Conservation (phyloP, 2,329 filamentous ascomycete genomes). For the Bipolaris gigantea region DNA sequence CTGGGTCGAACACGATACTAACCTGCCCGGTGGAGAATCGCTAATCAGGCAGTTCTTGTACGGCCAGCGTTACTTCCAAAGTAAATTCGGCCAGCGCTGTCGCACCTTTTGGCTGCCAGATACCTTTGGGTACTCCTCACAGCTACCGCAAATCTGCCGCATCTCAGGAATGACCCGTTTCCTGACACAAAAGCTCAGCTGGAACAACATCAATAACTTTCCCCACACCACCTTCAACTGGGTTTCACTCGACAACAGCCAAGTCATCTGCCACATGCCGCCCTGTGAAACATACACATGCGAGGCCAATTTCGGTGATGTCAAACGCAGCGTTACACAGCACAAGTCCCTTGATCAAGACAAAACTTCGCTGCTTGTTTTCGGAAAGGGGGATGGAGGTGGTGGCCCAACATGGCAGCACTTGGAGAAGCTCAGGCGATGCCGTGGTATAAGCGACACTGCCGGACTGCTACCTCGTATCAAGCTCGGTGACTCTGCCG, state of each 20-base stretch:
- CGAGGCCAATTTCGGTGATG: conserved; percentile 90
- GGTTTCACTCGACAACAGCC: conserved; percentile 92
- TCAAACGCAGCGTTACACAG: conserved; percentile 83
- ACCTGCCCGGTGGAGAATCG: conserved; percentile 93
- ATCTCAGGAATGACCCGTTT: conserved; percentile 95
- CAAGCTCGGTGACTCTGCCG: conserved; percentile 85
- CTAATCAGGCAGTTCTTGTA: conserved; percentile 93
- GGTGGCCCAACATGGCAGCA: conserved; percentile 94
- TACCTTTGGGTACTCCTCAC: conserved; percentile 95
- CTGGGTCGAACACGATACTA: conserved; percentile 99
- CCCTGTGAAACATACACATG: conserved; percentile 95
- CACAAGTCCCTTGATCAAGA: conserved; percentile 98
- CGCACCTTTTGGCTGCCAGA: conserved; percentile 97
- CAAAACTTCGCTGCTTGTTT: conserved; percentile 84
- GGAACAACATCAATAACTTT: conserved; percentile 99
- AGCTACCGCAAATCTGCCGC: conserved; percentile 90
- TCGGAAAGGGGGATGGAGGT: conserved; percentile 94
- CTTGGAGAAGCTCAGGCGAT: conserved; percentile 89
- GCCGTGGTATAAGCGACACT: conserved; percentile 87
- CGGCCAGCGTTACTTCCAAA: conserved; percentile 92
- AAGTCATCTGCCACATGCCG: conserved; percentile 97
- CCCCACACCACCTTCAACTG: conserved; percentile 99
- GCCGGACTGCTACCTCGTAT: conserved; percentile 81
- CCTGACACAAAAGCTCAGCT: conserved; percentile 97
- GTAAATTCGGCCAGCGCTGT: conserved; percentile 84